These are phyloP conservation scores for Chalciporus sp. DNA, from an alignment of 1,284 basidiomycete species.

Conservation along the genomic window DNA sequence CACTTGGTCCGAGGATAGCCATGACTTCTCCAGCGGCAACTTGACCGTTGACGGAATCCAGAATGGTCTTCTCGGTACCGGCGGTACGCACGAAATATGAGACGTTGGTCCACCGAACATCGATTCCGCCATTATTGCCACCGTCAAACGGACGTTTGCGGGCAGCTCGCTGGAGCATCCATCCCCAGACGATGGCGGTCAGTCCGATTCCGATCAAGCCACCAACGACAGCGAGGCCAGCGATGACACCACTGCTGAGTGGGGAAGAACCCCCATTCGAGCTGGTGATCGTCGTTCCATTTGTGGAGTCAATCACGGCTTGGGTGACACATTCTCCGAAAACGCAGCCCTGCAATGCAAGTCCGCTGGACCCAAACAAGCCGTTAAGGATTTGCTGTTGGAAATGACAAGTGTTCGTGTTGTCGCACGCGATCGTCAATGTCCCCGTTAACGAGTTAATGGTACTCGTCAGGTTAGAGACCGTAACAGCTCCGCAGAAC, in stretches of 20 bases:
- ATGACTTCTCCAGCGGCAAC: constrained; percentile 81
- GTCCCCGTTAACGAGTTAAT: constrained; percentile 63
- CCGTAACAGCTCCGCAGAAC: constrained; percentile 68
- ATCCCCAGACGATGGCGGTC: constrained; percentile 60
- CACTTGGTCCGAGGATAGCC: constrained; percentile 86
- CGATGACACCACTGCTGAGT: constrained; percentile 82
- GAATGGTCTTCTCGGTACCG: constrained; percentile 63
- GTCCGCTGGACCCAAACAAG: constrained; percentile 74
- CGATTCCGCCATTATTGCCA: constrained; percentile 50
- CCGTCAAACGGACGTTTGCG: constrained; percentile 44
- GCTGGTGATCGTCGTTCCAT: constrained; percentile 33
- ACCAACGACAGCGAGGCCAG: constrained; percentile 83
- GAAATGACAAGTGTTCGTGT: constrained; percentile 69
- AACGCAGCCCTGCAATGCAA: constrained; percentile 68
- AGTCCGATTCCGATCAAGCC: constrained; percentile 62
- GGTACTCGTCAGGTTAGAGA: constrained; percentile 53
- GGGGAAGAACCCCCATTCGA: constrained; percentile 35
- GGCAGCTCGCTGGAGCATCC: constrained; percentile 62
- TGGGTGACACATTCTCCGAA: constrained; percentile 89
- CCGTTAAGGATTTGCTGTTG: constrained; percentile 65
- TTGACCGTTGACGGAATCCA: constrained; percentile 69
- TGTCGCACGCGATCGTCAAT: constrained; percentile 69
- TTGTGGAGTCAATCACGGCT: constrained; percentile 64
- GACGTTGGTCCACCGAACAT: constrained; percentile 70
- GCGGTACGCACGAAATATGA: constrained; percentile 61